Percentiles rank a stretch among this genome's conserved stretches.
These are phyloP conservation scores for Fusarium nodosum DNA, from an alignment of 2,329 filamentous ascomycete species.

Conservation along the genomic window DNA sequence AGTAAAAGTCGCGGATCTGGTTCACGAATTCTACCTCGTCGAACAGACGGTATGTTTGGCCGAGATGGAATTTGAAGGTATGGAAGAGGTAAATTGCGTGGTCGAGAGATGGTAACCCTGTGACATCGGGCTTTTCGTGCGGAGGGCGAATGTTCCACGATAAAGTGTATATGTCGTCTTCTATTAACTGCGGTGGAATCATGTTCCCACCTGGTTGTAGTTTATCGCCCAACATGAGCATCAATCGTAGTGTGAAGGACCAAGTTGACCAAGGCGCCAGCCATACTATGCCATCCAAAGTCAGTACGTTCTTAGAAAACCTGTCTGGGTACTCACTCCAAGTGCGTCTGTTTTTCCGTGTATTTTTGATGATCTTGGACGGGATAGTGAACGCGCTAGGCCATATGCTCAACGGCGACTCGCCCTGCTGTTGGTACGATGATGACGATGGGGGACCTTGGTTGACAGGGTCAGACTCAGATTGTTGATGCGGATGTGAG, in stretches of 20 bases:
- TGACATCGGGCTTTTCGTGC: conserved; percentile 50
- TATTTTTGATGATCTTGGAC: conserved; percentile 50
- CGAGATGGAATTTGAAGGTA: conserved; percentile 57
- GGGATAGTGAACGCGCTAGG: conserved; percentile 50
- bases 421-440: conserved; percentile 9
- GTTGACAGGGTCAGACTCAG: conserved; percentile 10
- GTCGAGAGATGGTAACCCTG: conserved; percentile 54
- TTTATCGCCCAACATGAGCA: conserved; percentile 52
- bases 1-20: conserved; percentile 48
- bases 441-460: conserved; percentile 20
- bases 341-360: conserved; percentile 49
- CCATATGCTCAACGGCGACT: conserved; percentile 48
- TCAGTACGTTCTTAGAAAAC: background rate
- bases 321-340: conserved; percentile 53
- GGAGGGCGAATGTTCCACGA: conserved; percentile 39
- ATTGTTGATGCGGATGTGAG: conserved; percentile 26
- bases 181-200: conserved; percentile 44
- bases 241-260: conserved; percentile 54
- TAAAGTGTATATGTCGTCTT: conserved; percentile 51
- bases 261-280: conserved; percentile 54
- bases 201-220: conserved; percentile 44
- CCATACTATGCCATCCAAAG: conserved; percentile 39
- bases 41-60: conserved; percentile 55
- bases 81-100: conserved; percentile 53
- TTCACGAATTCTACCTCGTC: conserved; percentile 52